These are phyloP conservation scores for Aurinia saxatilis DNA, from an alignment of 345 rosid species.

Conservation along the genomic window DNA sequence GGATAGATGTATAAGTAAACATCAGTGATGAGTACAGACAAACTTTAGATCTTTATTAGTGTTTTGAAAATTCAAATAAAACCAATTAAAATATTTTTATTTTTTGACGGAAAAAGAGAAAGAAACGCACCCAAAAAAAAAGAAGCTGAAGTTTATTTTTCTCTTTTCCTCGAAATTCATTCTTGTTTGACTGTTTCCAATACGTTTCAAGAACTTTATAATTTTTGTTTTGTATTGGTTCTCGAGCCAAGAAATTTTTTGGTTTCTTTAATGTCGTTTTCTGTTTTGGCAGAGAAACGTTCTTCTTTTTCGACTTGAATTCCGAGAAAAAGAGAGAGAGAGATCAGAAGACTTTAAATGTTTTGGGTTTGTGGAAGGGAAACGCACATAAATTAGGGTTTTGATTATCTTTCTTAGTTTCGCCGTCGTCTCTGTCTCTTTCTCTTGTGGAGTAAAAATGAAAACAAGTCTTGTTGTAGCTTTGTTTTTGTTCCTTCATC, in stretches of 20 bases:
- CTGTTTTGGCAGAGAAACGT: constrained; percentile 20
- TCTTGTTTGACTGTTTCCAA: constrained; percentile 27
- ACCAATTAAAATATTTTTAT: not conserved
- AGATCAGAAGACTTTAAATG: not conserved
- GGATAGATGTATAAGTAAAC: constrained; percentile 1
- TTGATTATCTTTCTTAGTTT: constrained; percentile 3
- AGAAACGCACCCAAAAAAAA: too few species aligned
- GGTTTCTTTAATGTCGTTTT: constrained; percentile 25
- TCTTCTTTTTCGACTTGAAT: constrained; percentile 26
- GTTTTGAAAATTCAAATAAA: constrained; percentile 1
- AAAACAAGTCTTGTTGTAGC: not conserved
- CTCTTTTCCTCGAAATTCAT: constrained; percentile 26
- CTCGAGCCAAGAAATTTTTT: constrained; percentile 21
- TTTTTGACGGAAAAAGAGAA: not conserved
- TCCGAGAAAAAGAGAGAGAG: not conserved
- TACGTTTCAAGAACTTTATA: constrained; percentile 12
- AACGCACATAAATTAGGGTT: not conserved
- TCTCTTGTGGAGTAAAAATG: constrained; percentile 9
- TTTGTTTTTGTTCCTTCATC: constrained; percentile 18
- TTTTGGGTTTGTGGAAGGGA: not conserved
- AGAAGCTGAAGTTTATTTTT: not conserved
- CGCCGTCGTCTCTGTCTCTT: not conserved
- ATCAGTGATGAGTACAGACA: not conserved
- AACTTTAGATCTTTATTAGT: not conserved
- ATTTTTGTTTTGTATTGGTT: not conserved